Base-by-base conservation (phyloP, 106 monocot species). In the Vanilla planifolia region DNA sequence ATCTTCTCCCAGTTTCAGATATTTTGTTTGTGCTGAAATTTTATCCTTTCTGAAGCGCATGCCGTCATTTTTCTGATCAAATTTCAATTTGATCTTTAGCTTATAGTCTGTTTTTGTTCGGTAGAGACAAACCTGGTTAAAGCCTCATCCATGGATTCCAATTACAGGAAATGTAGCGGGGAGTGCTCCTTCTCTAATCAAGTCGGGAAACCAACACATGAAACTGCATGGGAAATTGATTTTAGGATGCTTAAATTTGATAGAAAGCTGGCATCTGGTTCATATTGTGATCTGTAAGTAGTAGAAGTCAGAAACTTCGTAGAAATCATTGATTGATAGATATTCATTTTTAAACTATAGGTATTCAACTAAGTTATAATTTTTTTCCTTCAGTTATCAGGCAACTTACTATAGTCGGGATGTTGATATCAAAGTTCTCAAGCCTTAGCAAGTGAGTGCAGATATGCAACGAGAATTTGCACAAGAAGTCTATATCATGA, bases 401-500 rank as follows among this genome's bases (percentile, higher is more conserved):
- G 93, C 89, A 22, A 79, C 81, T 55, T 89, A 93, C 63, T 75
- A 61, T 67, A 82, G 82, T 67, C 93, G 85, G 63, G 89, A 93
- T 79, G 89, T 93, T 30, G 93, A 88, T 24, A 85, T 93, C 16
- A 93, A 93, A 75, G 68, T 89, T 43, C 71, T 93, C n/a, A 93
- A 93, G 61, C 85, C 85, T 33, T 88, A 85, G 50, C 68, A 79
- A 59, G 39, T 89, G 44, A 82, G 76, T 71, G 63, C 22, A 26
- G 82, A 88, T 34, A 85, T 93, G 89, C 81, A 79, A 60, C 79
- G 70, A 35, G 93, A 93, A 59, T 93, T 93, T 85, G 81, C 81
- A 32, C 93, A 93, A 61, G 93, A 93, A 80, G 89, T 93, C 19
- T 89, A 71, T 48, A 94, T 94, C 46, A 94, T 94, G 93, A 85